phyloP scores from a whole-genome alignment of 1,139 yeast genomes.

The Oligophagozyma castellii region DNA sequence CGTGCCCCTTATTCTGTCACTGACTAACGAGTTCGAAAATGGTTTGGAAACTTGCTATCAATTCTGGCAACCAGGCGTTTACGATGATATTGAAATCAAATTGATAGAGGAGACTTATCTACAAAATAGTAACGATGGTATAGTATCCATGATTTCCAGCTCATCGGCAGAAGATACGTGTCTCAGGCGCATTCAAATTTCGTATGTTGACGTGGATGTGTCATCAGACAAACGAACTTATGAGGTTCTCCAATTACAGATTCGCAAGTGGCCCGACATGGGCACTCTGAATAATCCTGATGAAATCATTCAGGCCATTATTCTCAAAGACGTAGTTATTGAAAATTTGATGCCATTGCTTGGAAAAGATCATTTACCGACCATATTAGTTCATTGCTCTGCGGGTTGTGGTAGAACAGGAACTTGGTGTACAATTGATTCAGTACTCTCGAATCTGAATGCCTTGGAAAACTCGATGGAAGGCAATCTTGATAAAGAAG shows the following conservation, averaged over 20 bases:
- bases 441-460: slow-evolving; percentile 23
- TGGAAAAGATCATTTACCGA: slow-evolving; percentile 20
- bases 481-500: slow-evolving; percentile 5
- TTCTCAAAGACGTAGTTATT: slow-evolving; percentile 19
- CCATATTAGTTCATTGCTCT: slow-evolving; percentile 65
- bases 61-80: slow-evolving; percentile 35
- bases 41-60: slow-evolving; percentile 42
- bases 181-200: slow-evolving; percentile 30
- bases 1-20: slow-evolving; percentile 50
- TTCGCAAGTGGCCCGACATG: slow-evolving; percentile 68
- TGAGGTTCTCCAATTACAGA: slow-evolving; percentile 51
- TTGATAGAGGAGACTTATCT: slow-evolving; percentile 10
- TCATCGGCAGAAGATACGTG: slow-evolving; percentile 6
- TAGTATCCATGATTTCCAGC: background rate
- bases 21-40: slow-evolving; percentile 46
- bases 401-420: slow-evolving; percentile 94
- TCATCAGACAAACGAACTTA: slow-evolving; percentile 5
- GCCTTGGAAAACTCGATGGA: slow-evolving; percentile 7
- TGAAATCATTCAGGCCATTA: slow-evolving; percentile 24
- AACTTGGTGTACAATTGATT: slow-evolving; percentile 64
- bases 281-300: slow-evolving; percentile 34
- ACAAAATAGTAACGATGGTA: background rate
- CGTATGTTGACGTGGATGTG: slow-evolving; percentile 16
- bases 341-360: slow-evolving; percentile 8
- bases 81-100: slow-evolving; percentile 18